phyloP scores from a whole-genome alignment of 305 asterid species.

The Rubia tinctorum region DNA sequence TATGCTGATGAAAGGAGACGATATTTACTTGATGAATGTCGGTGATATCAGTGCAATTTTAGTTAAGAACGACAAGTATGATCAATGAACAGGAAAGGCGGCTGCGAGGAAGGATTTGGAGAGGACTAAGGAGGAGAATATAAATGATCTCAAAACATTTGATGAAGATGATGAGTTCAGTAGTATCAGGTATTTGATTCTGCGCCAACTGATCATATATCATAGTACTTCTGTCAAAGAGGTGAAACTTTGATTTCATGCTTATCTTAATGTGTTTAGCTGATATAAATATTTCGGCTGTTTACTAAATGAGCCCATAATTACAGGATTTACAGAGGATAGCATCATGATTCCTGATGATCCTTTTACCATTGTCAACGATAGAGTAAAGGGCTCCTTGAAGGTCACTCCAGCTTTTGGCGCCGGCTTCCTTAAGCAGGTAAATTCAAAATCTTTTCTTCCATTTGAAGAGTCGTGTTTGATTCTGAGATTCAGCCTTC shows the following conservation, averaged over 20 bases:
- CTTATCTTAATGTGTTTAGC: slow-evolving; percentile 2
- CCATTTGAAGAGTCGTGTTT: not conserved
- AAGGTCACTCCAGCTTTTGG: slow-evolving; percentile 96
- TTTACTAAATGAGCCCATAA: not conserved
- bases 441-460: slow-evolving; percentile 8
- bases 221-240: slow-evolving; percentile 71
- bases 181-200: slow-evolving; percentile 31
- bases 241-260: slow-evolving; percentile 33
- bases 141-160: slow-evolving; percentile 31
- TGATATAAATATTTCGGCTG: slow-evolving; percentile 1
- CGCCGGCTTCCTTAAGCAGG: slow-evolving; percentile 94
- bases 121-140: slow-evolving; percentile 26
- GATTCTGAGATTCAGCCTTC: no score
- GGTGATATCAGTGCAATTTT: slow-evolving; percentile 89
- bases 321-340: slow-evolving; percentile 77
- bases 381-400: slow-evolving; percentile 83
- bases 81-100: slow-evolving; percentile 31
- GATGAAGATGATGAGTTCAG: slow-evolving; percentile 67
- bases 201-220: slow-evolving; percentile 79
- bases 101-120: slow-evolving; percentile 33
- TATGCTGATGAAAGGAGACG: slow-evolving; percentile 85
- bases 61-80: slow-evolving; percentile 43
- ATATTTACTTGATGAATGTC: slow-evolving; percentile 81
- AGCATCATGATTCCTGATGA: slow-evolving; percentile 61
- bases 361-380: slow-evolving; percentile 53